Evolutionary conservation across 768 basidiomycete genomes (phyloP).

Genomic region (Tylopilus rubrobrunneus): DNA sequence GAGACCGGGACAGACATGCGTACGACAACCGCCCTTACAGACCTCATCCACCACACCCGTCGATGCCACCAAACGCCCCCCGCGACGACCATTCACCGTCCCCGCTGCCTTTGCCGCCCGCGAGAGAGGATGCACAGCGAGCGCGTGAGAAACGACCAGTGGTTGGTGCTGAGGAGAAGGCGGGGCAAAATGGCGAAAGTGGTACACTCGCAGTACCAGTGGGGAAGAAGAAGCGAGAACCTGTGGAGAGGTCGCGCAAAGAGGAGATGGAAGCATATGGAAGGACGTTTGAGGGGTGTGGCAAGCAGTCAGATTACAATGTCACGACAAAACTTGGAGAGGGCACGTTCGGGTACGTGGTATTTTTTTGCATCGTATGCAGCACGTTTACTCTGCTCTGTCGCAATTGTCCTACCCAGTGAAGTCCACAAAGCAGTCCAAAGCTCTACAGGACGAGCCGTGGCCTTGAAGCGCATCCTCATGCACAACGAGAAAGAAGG

Average conservation of each 20-base stretch:
- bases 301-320: slow-evolving; percentile 71
- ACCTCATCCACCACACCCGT: slow-evolving; percentile 3
- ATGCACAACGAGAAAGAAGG: slow-evolving; percentile 98
- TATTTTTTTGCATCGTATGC: background rate
- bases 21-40: slow-evolving; percentile 21
- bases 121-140: slow-evolving; percentile 23
- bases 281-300: slow-evolving; percentile 64
- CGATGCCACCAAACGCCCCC: slow-evolving; percentile 33
- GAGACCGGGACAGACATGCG: slow-evolving; percentile 21
- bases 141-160: slow-evolving; percentile 26
- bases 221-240: slow-evolving; percentile 37
- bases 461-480: slow-evolving; percentile 91
- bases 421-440: slow-evolving; percentile 90
- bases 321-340: slow-evolving; percentile 88
- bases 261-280: slow-evolving; percentile 70
- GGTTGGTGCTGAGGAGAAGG: slow-evolving; percentile 6
- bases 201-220: background rate
- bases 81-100: slow-evolving; percentile 44
- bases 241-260: slow-evolving; percentile 50
- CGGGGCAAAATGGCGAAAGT: background rate
- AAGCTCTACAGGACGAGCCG: slow-evolving; percentile 51
- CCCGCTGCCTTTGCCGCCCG: slow-evolving; percentile 32
- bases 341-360: slow-evolving; percentile 89
- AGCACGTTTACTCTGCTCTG: slow-evolving; percentile 7
- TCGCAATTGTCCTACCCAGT: slow-evolving; percentile 35